Conservation (phyloP, 352 stramenopile species). For the Phytopythium boreale region DNA sequence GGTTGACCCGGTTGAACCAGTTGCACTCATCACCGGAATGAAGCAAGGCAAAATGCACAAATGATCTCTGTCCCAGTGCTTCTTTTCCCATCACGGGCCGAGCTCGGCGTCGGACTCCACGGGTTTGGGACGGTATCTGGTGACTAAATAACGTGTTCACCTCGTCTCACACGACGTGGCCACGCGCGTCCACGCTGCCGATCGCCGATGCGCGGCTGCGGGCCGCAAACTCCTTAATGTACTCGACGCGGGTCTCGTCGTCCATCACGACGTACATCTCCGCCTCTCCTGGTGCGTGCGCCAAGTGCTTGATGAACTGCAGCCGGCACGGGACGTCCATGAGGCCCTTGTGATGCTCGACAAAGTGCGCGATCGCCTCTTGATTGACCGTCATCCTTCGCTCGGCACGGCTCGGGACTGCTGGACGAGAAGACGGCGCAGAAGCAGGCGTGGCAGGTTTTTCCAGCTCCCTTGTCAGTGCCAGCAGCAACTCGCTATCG, state of each 20-base stretch:
- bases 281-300: constrained; percentile 9
- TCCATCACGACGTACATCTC: constrained; percentile 36
- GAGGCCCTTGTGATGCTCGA: not conserved
- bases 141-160: not conserved
- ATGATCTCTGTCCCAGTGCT: not conserved
- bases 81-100: not conserved
- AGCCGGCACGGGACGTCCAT: not conserved
- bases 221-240: constrained; percentile 39
- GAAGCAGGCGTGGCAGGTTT: not conserved
- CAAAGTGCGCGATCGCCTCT: not conserved
- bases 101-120: not conserved
- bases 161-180: not conserved
- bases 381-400: not conserved
- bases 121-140: not conserved
- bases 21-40: no score
- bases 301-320: not conserved
- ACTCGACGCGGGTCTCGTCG: constrained; percentile 38
- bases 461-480: not conserved
- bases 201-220: not conserved
- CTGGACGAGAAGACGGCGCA: not conserved
- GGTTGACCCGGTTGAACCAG: not conserved
- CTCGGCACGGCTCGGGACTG: not conserved
- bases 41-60: not conserved
- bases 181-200: not conserved
- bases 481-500: not conserved